Conservation (phyloP, 2,329 filamentous ascomycete genomes). For the Davidsoniella neocaledoniae region DNA sequence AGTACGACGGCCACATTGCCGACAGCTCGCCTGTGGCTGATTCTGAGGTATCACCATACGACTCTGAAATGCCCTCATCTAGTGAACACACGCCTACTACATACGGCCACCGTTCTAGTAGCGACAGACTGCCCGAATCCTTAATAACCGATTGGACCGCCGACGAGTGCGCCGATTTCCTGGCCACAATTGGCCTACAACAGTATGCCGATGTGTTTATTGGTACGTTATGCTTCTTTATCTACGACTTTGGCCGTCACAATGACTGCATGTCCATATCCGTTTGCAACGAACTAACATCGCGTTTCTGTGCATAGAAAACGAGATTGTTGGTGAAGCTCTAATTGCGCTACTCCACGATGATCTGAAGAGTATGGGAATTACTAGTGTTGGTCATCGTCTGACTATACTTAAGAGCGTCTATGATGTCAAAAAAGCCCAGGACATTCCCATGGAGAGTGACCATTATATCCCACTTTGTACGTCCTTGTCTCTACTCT, state of each 20-base stretch:
- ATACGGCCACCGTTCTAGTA: conserved; percentile 48
- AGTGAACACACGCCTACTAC: conserved; percentile 66
- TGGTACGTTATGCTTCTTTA: conserved; percentile 38
- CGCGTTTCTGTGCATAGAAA: conserved; percentile 39
- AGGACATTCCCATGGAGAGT: conserved; percentile 77
- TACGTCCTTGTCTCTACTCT: conserved; percentile 31
- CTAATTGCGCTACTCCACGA: conserved; percentile 78
- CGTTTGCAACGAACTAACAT: background rate
- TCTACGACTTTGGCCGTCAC: too few species aligned
- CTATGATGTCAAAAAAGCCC: conserved; percentile 89
- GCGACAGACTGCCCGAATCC: conserved; percentile 53
- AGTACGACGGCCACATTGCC: conserved; percentile 59
- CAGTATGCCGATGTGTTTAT: conserved; percentile 74
- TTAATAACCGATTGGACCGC: conserved; percentile 67
- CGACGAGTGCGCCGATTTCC: conserved; percentile 81
- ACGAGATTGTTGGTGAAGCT: conserved; percentile 85
- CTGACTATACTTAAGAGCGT: conserved; percentile 90
- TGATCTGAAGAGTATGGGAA: conserved; percentile 88
- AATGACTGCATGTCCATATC: too few species aligned
- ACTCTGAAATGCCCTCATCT: conserved; percentile 52
- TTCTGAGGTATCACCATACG: conserved; percentile 52
- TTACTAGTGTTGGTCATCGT: conserved; percentile 81
- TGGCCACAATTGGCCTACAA: conserved; percentile 58
- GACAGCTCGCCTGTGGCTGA: conserved; percentile 52
- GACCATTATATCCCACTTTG: conserved; percentile 89